Conservation (phyloP, 192 early-diverging fungal species). For the Gonapodya sp. region DNA sequence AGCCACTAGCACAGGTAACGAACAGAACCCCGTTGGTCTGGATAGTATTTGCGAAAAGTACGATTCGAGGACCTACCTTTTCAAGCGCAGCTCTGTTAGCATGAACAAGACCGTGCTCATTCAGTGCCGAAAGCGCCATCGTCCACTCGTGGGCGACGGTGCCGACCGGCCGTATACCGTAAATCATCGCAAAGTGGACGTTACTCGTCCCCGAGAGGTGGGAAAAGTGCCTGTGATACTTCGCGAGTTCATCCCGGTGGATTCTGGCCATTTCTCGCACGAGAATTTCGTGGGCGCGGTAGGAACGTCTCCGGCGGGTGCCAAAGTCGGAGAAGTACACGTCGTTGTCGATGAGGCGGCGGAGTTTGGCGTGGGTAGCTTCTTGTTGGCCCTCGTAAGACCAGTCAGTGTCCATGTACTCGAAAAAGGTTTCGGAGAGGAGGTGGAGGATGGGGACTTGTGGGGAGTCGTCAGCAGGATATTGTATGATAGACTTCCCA, state of each 20-base stretch:
- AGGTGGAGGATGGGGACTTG: slow-evolving; percentile 55
- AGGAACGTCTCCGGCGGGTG: slow-evolving; percentile 57
- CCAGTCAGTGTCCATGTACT: slow-evolving; percentile 61
- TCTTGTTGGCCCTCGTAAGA: slow-evolving; percentile 48
- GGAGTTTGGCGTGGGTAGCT: slow-evolving; percentile 34
- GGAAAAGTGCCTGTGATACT: not conserved
- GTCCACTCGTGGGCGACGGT: slow-evolving; percentile 66
- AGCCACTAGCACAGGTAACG: slow-evolving; percentile 30
- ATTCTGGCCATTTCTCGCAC: slow-evolving; percentile 22
- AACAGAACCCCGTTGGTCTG: not conserved
- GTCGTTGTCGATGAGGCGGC: slow-evolving; percentile 35
- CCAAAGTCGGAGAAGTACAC: slow-evolving; percentile 74
- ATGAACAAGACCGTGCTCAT: slow-evolving; percentile 20
- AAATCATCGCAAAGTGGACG: slow-evolving; percentile 47
- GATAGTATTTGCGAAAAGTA: not conserved
- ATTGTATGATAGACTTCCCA: too few relatives aligned
- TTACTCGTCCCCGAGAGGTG: slow-evolving; percentile 52
- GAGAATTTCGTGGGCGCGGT: slow-evolving; percentile 54
- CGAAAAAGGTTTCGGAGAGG: slow-evolving; percentile 60
- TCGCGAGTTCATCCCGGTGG: not conserved
- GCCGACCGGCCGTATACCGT: slow-evolving; percentile 25
- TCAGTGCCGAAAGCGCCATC: slow-evolving; percentile 62
- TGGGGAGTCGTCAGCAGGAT: too few relatives aligned
- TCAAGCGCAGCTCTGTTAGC: slow-evolving; percentile 50
- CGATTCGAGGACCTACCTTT: slow-evolving; percentile 12